A percentile compares a stretch with the other conserved stretches of the same genome.
phyloP scores from a whole-genome alignment of 192 early-diverging fungal species.

The Obelidium mucronatum region DNA sequence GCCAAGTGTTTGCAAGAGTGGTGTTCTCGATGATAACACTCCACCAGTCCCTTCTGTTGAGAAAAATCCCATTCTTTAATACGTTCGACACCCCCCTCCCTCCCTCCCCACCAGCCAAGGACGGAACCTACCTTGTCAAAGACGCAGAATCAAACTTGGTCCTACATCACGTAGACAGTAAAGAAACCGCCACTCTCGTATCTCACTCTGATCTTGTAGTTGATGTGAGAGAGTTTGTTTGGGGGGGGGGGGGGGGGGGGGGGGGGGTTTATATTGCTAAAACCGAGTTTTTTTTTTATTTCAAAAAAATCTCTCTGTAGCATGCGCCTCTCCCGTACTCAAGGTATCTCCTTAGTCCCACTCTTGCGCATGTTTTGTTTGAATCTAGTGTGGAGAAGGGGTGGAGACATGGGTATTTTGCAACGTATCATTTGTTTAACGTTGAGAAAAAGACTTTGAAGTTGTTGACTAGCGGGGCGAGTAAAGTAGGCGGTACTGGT shows the following conservation, averaged over 20 bases:
- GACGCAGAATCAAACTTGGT: slow-evolving; percentile 3
- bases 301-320: not conserved
- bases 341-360: slow-evolving; percentile 1
- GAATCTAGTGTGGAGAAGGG: slow-evolving; percentile 68
- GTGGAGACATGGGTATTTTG: slow-evolving; percentile 87
- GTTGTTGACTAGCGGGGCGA: slow-evolving; percentile 53
- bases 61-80: not conserved
- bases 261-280: too few species aligned
- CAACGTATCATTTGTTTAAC: slow-evolving; percentile 83
- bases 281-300: too few species aligned
- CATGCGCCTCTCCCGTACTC: slow-evolving; percentile 18
- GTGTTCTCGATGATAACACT: too few species aligned
- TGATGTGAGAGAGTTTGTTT: slow-evolving; percentile 6
- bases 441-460: slow-evolving; percentile 61
- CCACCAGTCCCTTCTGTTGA: not conserved
- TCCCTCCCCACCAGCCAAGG: not conserved
- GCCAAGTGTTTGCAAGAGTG: too few species aligned
- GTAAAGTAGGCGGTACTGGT: not conserved
- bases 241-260: too few species aligned
- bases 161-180: slow-evolving; percentile 10
- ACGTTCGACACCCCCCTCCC: too few species aligned
- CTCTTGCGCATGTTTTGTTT: slow-evolving; percentile 76
- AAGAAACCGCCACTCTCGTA: slow-evolving; percentile 2
- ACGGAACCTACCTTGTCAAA: slow-evolving; percentile 14
- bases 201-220: not conserved